These are phyloP conservation scores for Fusarium chaquense DNA, from an alignment of 2,329 filamentous ascomycete species.

Conservation along the genomic window DNA sequence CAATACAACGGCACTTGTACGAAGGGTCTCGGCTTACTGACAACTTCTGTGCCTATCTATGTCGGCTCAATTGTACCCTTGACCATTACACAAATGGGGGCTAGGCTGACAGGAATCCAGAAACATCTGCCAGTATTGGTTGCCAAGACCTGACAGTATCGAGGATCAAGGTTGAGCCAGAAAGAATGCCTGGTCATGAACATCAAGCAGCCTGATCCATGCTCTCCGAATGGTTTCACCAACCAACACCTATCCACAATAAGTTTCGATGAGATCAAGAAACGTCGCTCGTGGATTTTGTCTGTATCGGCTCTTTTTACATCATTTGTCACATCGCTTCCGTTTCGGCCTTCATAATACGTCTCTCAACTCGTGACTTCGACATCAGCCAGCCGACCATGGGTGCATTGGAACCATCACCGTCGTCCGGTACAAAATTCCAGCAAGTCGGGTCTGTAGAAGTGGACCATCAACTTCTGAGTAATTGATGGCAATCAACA, in stretches of 20 bases:
- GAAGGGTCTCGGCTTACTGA: background rate
- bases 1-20: slow-evolving; percentile 8
- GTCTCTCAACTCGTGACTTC: background rate
- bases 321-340: background rate
- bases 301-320: background rate
- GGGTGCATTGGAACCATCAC: background rate
- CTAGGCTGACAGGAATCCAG: background rate
- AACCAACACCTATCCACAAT: slow-evolving; percentile 19
- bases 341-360: background rate
- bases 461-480: background rate
- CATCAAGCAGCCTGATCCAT: slow-evolving; percentile 22
- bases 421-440: background rate
- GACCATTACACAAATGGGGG: background rate
- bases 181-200: slow-evolving; percentile 1
- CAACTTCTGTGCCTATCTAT: background rate
- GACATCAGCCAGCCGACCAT: background rate
- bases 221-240: slow-evolving; percentile 10
- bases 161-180: slow-evolving; percentile 12
- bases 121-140: background rate
- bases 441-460: background rate
- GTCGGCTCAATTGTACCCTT: background rate
- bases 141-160: slow-evolving; percentile 3
- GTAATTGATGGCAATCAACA: background rate
- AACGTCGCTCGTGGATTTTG: slow-evolving; percentile 2
- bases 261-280: slow-evolving; percentile 22